Evolutionary conservation across 2,329 filamentous ascomycete species (phyloP).

Genomic region (Trichoderma hamatum): DNA sequence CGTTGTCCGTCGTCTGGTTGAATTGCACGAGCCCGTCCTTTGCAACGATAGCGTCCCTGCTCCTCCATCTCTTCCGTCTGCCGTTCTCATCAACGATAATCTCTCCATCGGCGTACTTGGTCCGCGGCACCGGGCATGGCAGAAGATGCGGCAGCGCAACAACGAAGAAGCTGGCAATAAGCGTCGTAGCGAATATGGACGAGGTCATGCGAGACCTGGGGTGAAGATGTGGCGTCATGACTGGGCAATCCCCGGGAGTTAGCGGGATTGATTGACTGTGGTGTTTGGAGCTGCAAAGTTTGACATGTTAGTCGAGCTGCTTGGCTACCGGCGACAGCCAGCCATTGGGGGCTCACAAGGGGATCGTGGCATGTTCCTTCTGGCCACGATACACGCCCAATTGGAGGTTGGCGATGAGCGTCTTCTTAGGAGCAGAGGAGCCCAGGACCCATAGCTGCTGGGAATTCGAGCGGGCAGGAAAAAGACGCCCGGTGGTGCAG

Average conservation of each 20-base stretch:
- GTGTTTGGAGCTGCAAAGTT: constrained; percentile 1
- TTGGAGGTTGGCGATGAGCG: constrained; percentile 13
- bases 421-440: constrained; percentile 7
- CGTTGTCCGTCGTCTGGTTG: constrained; percentile 43
- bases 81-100: constrained; percentile 51
- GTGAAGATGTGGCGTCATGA: constrained; percentile 86
- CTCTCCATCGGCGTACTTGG: constrained; percentile 72
- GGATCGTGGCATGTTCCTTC: constrained; percentile 30
- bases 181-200: constrained; percentile 91
- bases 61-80: constrained; percentile 49
- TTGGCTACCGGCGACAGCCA: neutral
- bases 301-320: neutral
- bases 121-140: constrained; percentile 83
- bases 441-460: constrained; percentile 16
- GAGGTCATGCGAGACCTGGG: constrained; percentile 91
- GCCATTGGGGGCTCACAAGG: constrained; percentile 30
- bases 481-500: constrained; percentile 23
- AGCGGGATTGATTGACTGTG: constrained; percentile 11
- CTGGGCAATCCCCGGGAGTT: constrained; percentile 21
- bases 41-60: constrained; percentile 44
- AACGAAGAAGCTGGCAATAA: constrained; percentile 87
- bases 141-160: constrained; percentile 88
- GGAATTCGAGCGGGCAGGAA: constrained; percentile 12
- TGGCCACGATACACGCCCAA: constrained; percentile 8
- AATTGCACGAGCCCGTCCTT: constrained; percentile 56